Conservation (phyloP, 345 rosid species). For the Pistacia atlantica region DNA sequence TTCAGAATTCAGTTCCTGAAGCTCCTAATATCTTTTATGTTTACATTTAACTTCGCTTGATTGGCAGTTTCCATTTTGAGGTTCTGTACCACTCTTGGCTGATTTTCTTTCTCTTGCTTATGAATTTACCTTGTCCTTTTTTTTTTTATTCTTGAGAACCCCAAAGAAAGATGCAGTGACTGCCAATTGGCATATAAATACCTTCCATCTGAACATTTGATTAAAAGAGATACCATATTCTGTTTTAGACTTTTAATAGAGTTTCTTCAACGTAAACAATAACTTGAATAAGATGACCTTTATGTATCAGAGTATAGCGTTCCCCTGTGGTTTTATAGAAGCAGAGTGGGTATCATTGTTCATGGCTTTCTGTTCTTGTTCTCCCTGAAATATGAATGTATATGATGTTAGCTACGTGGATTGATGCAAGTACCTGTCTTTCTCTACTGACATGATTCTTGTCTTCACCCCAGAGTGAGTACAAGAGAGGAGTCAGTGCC, state of each 20-base stretch:
- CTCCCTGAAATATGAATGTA: neutral
- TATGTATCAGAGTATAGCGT: neutral
- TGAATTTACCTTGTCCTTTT: neutral
- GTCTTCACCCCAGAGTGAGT: constrained; percentile 72
- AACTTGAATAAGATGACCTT: neutral
- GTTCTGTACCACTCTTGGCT: neutral
- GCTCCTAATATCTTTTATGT: neutral
- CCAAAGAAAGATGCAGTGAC: neutral
- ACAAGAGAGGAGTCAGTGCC: constrained; percentile 98
- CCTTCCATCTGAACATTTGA: neutral
- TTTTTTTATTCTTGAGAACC: neutral
- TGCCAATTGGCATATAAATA: neutral
- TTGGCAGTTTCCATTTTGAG: neutral
- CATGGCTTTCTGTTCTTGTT: neutral
- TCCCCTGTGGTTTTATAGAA: neutral
- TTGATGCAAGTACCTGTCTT: neutral
- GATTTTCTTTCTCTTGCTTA: neutral
- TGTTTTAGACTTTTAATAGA: constrained; percentile 4
- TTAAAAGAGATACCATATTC: neutral
- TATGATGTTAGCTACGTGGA: neutral
- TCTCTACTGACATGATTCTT: constrained; percentile 4
- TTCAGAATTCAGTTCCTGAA: neutral
- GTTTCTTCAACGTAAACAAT: neutral
- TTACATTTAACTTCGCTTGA: neutral
- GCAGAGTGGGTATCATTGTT: neutral